A percentile compares a stretch with the other conserved stretches of the same genome.
Conservation (phyloP, 2,329 filamentous ascomycete genomes). For the Calonectria pseudoturangicola region DNA sequence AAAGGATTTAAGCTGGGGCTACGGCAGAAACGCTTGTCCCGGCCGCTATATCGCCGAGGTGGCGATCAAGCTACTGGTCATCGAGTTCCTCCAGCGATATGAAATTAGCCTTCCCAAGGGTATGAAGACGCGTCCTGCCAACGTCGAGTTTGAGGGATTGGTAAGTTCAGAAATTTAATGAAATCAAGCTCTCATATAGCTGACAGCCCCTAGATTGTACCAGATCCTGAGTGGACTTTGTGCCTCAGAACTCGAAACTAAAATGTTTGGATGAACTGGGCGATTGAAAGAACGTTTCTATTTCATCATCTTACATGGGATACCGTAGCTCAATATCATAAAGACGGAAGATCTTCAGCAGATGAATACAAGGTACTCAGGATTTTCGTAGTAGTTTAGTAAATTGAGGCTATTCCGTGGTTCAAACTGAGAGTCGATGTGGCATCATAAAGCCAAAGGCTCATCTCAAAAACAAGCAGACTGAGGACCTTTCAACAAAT, state of each 20-base stretch:
- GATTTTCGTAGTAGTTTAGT: too few relatives aligned
- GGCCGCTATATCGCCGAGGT: conserved; percentile 38
- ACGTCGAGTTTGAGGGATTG: conserved; percentile 36
- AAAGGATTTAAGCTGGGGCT: conserved; percentile 36
- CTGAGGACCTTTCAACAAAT: too few relatives aligned
- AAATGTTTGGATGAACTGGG: background rate
- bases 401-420: too few relatives aligned
- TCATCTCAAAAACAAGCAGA: too few relatives aligned
- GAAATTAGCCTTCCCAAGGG: conserved; percentile 24
- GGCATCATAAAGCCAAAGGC: too few relatives aligned
- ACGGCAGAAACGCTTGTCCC: conserved; percentile 35
- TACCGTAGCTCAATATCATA: too few relatives aligned
- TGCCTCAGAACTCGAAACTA: background rate
- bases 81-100: conserved; percentile 34
- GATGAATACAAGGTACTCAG: too few relatives aligned
- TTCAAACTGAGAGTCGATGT: too few relatives aligned
- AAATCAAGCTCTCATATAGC: background rate
- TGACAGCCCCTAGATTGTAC: conserved; percentile 14
- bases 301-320: too few relatives aligned
- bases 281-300: background rate
- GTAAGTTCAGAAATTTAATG: conserved; percentile 3
- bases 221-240: conserved; percentile 29
- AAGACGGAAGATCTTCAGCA: too few relatives aligned
- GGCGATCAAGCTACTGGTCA: conserved; percentile 32
- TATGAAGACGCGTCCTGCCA: conserved; percentile 14